Evolutionary conservation across 2,329 filamentous ascomycete species (phyloP).

Genomic region (Davidsoniella virescens): DNA sequence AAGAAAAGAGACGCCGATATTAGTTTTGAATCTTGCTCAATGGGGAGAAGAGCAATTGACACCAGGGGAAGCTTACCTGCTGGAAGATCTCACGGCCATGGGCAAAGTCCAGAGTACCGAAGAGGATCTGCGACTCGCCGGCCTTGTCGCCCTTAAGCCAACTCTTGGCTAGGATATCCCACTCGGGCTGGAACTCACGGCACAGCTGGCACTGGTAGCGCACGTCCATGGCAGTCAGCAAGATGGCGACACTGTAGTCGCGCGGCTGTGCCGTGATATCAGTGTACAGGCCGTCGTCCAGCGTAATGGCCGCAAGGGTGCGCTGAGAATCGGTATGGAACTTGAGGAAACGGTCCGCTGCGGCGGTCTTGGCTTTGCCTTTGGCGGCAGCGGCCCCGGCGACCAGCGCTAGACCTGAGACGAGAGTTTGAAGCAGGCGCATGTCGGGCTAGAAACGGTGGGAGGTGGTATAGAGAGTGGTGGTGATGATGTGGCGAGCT

Average conservation of each 20-base stretch:
- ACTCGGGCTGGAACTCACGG: conserved; percentile 84
- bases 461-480: not conserved
- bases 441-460: conserved; percentile 27
- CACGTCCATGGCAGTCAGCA: conserved; percentile 72
- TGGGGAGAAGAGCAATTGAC: not conserved
- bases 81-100: conserved; percentile 76
- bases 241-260: conserved; percentile 67
- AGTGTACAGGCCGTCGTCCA: conserved; percentile 60
- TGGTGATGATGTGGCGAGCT: too few species aligned
- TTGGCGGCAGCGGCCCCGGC: conserved; percentile 46
- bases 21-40: not conserved
- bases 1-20: not conserved
- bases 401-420: conserved; percentile 46
- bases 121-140: conserved; percentile 56
- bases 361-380: conserved; percentile 30
- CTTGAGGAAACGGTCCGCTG: conserved; percentile 49
- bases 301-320: conserved; percentile 53
- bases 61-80: conserved; percentile 40
- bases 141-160: conserved; percentile 76
- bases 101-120: conserved; percentile 72
- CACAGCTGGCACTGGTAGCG: conserved; percentile 78
- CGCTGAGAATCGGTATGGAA: conserved; percentile 52
- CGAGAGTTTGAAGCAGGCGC: conserved; percentile 48
- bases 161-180: conserved; percentile 69
- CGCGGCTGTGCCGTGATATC: conserved; percentile 61